A percentile compares a stretch with the other conserved stretches of the same genome.
Evolutionary conservation across 1,139 yeast species (phyloP).

Genomic region (Zygosaccharomyces pseudobailii): DNA sequence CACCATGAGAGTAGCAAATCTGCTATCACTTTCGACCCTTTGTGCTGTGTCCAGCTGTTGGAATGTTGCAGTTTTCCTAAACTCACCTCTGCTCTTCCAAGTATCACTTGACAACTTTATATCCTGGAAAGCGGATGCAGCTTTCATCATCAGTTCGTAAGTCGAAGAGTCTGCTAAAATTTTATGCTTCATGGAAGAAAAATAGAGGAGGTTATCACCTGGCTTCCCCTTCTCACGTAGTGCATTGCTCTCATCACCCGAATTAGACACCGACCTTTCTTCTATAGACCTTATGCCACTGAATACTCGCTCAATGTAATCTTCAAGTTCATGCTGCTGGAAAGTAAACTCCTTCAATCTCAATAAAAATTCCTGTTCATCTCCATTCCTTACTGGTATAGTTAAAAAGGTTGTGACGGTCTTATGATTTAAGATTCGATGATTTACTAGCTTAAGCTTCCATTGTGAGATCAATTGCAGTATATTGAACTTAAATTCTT

Average conservation of each 20-base stretch:
- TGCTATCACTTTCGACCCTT: constrained; percentile 48
- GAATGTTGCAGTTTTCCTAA: constrained; percentile 52
- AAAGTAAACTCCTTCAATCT: constrained; percentile 28
- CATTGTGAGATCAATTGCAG: constrained; percentile 16
- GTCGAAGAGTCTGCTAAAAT: constrained; percentile 44
- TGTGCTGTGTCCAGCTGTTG: constrained; percentile 36
- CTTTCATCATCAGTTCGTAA: constrained; percentile 61
- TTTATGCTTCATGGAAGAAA: constrained; percentile 23
- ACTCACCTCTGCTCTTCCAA: constrained; percentile 77
- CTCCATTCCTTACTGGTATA: constrained; percentile 26
- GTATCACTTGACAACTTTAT: constrained; percentile 55
- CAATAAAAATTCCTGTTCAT: constrained; percentile 23
- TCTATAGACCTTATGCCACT: background rate
- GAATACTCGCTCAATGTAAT: constrained; percentile 8
- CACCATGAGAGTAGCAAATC: constrained; percentile 30
- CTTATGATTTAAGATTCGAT: constrained; percentile 18
- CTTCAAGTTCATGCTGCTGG: constrained; percentile 27
- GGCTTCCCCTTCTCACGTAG: background rate
- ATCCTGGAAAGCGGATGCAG: constrained; percentile 54
- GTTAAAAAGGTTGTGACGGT: constrained; percentile 24
- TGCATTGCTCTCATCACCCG: background rate
- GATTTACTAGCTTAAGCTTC: constrained; percentile 20
- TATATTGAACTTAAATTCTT: constrained; percentile 21
- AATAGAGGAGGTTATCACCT: constrained; percentile 5
- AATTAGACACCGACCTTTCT: background rate